These are phyloP conservation scores for Wickerhamiella brachini DNA, from an alignment of 805 yeast genomes.

Conservation along the genomic window DNA sequence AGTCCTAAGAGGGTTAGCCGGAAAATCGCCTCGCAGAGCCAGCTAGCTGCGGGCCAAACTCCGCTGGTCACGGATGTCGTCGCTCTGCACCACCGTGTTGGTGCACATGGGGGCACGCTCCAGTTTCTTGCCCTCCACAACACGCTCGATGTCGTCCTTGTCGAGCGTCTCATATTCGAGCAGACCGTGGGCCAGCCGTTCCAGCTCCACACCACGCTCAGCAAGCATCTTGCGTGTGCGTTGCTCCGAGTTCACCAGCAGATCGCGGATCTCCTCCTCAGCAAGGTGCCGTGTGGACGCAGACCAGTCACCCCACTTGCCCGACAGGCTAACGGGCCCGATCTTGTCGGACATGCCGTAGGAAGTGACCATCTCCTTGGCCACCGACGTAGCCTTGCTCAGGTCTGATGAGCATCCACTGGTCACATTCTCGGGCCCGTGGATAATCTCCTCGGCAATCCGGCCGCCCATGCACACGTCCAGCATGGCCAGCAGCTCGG, in stretches of 20 bases:
- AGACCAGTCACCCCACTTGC: constrained; percentile 93
- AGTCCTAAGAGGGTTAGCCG: too few species aligned
- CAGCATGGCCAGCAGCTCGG: constrained; percentile 77
- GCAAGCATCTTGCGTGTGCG: constrained; percentile 60
- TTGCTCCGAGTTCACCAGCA: constrained; percentile 60
- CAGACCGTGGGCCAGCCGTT: constrained; percentile 81
- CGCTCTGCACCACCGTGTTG: constrained; percentile 54
- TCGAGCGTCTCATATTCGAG: constrained; percentile 91
- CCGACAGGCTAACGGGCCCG: constrained; percentile 84
- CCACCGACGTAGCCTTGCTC: constrained; percentile 77
- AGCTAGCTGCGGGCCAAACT: constrained; percentile 1
- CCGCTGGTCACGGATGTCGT: constrained; percentile 22
- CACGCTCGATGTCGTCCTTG: constrained; percentile 76
- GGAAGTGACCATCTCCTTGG: constrained; percentile 91
- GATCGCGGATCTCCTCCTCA: constrained; percentile 75
- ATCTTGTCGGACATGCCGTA: constrained; percentile 92
- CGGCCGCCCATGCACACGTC: constrained; percentile 99
- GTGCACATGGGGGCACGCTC: constrained; percentile 54
- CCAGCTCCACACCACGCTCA: constrained; percentile 54
- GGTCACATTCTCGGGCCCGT: constrained; percentile 86
- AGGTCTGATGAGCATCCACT: constrained; percentile 92
- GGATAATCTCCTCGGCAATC: constrained; percentile 85
- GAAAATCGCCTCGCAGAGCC: too few species aligned
- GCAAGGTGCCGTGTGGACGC: constrained; percentile 77
- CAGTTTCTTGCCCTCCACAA: constrained; percentile 67